Conservation (phyloP, 2,329 filamentous ascomycete species). For the Tolypocladium inflatum region DNA sequence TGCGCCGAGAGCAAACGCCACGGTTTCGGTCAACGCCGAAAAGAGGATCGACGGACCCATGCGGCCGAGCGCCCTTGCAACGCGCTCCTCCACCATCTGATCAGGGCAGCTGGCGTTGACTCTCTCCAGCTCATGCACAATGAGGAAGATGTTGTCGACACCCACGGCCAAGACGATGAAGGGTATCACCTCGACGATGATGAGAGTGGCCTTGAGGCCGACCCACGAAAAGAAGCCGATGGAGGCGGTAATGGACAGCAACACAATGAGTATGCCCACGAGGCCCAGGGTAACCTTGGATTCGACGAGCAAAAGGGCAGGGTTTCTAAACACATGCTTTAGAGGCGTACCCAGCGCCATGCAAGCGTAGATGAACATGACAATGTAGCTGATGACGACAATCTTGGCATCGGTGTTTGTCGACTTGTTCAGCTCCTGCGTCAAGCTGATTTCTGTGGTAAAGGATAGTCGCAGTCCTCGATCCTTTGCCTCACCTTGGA, state of each 20-base stretch:
- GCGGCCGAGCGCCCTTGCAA: constrained; percentile 80
- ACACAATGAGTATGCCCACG: constrained; percentile 84
- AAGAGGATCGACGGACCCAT: constrained; percentile 97
- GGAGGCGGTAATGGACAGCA: constrained; percentile 95
- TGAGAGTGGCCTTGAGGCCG: constrained; percentile 88
- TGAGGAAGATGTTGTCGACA: constrained; percentile 97
- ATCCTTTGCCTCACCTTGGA: constrained; percentile 68
- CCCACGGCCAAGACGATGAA: constrained; percentile 95
- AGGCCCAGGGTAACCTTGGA: constrained; percentile 97
- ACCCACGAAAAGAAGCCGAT: constrained; percentile 90
- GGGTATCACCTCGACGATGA: constrained; percentile 96
- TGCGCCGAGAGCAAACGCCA: constrained; percentile 84
- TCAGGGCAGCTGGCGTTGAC: constrained; percentile 90
- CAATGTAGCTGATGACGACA: constrained; percentile 88
- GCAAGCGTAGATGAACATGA: constrained; percentile 98
- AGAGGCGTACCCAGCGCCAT: constrained; percentile 82
- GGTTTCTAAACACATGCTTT: constrained; percentile 69
- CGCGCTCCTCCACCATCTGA: constrained; percentile 73
- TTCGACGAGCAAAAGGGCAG: constrained; percentile 77
- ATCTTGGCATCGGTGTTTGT: constrained; percentile 98
- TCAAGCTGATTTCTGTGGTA: constrained; percentile 88
- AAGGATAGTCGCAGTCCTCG: constrained; percentile 84
- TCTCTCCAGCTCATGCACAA: constrained; percentile 95
- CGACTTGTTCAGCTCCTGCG: constrained; percentile 93
- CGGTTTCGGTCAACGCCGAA: constrained; percentile 88